Evolutionary conservation across 306 rosid genomes (phyloP), one percentile per base, ranked within the genome.

Genomic region (Glycine tomentella): DNA sequence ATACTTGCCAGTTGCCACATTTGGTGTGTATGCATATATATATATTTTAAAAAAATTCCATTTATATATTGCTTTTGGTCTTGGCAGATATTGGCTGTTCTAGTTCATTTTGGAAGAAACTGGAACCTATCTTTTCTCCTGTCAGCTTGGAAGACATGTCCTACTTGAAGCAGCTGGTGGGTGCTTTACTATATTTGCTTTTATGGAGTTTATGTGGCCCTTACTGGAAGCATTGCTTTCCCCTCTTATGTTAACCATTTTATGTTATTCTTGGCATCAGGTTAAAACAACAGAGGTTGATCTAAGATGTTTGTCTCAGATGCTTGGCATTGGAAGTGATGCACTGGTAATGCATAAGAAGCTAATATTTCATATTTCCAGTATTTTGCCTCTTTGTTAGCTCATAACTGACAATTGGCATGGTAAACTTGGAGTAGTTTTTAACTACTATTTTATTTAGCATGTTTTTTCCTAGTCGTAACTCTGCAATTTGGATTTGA

Each of bases 31-130:
- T 61, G 51, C 15, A 55, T 58, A 67, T 66, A n/a, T n/a, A n/a
- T n/a, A 48, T 36, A 74, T 36, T 70, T 79, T 69, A 69, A 40
- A 62, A 20, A 8, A 7, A 46, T 59, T 48, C 6, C 2, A 72
- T 44, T 33, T 74, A 20, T 77, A 76, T 70, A 48, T 84, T 85
- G 42, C 34, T 72, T 74, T 78, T 50, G 69, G 50, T 49, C 45
- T 72, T 70, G 71, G 56, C 87, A 94, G 98, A 89, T 88, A 78
- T 80, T 73, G 88, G 93, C 57, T 89, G 95, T 79, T 91, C 97
- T 52, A 82, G 92, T 87, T 13, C 87, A 59, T 92, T 92, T 84
- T 94, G 98, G 98, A 89, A 89, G 93, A 86, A 90, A 80, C 58
- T 87, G 90, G 97, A 94, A 80, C 88, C 86, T 55, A 36, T 81